A percentile compares a stretch with the other conserved stretches of the same genome.
Conservation (phyloP, 257 asterid genomes). For the Rauvolfia tetraphylla region DNA sequence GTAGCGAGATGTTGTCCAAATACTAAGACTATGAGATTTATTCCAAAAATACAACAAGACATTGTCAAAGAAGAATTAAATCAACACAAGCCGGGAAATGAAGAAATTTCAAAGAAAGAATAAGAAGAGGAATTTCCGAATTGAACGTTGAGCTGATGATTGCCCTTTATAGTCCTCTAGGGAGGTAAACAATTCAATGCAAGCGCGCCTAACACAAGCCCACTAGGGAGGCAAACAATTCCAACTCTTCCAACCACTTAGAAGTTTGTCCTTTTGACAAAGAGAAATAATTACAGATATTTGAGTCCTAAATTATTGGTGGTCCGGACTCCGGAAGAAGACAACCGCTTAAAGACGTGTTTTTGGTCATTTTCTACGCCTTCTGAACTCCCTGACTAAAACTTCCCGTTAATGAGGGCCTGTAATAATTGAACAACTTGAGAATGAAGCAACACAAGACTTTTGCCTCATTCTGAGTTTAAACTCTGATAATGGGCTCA, state of each 20-base stretch:
- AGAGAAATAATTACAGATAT: not conserved
- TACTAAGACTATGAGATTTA: too few relatives aligned
- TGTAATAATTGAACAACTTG: conserved; percentile 20
- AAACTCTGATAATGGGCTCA: not conserved
- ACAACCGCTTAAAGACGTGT: not conserved
- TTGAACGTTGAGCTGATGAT: not conserved
- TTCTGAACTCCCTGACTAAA: not conserved
- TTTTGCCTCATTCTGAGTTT: not conserved
- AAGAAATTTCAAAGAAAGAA: not conserved
- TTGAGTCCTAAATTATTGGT: conserved; percentile 25
- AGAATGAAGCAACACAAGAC: conserved; percentile 1
- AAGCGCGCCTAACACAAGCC: not conserved
- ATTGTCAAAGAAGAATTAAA: not conserved
- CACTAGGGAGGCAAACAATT: not conserved
- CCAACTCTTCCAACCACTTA: not conserved
- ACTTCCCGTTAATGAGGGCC: not conserved
- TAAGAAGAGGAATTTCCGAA: too few relatives aligned
- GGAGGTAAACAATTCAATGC: conserved; percentile 5
- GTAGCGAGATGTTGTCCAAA: too few relatives aligned
- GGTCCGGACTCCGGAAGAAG: conserved; percentile 17
- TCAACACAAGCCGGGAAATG: not conserved
- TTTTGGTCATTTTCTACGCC: conserved; percentile 20
- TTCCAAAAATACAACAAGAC: too few relatives aligned
- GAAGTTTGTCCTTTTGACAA: not conserved
- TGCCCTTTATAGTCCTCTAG: not conserved